Evolutionary conservation across 1,284 basidiomycete species (phyloP), one percentile per base, ranked within the genome.

Genomic region (Testicularia cyperi): DNA sequence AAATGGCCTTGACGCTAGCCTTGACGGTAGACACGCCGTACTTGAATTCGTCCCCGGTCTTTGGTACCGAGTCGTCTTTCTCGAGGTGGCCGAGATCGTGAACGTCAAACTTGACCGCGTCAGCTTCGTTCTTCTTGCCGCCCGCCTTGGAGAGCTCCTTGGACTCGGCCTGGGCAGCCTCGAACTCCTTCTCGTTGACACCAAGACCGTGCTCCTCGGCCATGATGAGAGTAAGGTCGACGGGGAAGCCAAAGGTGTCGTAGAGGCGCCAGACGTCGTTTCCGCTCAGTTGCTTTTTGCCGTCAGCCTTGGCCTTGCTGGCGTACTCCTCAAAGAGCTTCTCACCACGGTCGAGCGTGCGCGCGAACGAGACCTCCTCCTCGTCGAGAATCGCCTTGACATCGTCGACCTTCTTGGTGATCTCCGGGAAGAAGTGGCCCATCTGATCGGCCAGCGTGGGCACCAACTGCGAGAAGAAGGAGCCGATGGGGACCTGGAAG

Each of bases 201-300:
- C 81, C 82, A 32, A 99, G 80, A 1, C 86, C 87, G 24, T 90
- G 81, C 77, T 99, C 94, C 77, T 95, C 90, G 19, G 95, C 94
- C 94, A 99, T 98, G 61, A 99, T 82, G 43, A 88, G 85, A 2
- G 95, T 99, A 27, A 99, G 80, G 75, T 99, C 94, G 40, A 92
- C 91, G 0, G 94, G 95, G 81, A 99, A 99, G 30, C 94, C 94
- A 77, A 90, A 99, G 0, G 95, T 98, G 78, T 99, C 95, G 78
- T 98, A 98, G 41, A 99, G 80, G 23, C 90, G 84, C 94, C 94
- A 99, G 21, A 96, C 90, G 72, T 99, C 94, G 70, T 86, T 86
- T 14, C 94, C 94, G 60, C 82, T 85, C 32, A 99, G 84, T 61
- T 85, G 83, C 43, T 82, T 87, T 8, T 80, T 71, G 12, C 85